Evolutionary conservation across 257 asterid genomes (phyloP).

Genomic region (Cruciata laevipes): DNA sequence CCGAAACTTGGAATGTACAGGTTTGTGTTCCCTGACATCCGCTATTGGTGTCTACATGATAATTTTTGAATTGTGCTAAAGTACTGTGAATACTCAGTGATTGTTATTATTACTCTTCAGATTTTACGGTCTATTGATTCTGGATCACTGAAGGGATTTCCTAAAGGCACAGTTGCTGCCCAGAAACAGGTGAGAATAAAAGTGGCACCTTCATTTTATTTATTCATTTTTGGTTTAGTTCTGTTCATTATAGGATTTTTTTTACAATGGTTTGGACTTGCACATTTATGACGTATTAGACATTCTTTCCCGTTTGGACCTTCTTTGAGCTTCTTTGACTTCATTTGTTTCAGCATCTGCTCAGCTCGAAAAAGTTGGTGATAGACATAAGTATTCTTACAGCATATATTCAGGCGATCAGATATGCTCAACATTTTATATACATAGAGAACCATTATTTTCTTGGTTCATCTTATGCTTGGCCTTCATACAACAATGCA

Average conservation of each 20-base stretch:
- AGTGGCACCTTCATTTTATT: neutral
- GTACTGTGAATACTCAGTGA: neutral
- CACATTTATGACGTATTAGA: neutral
- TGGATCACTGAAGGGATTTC: constrained; percentile 79
- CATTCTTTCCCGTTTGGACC: neutral
- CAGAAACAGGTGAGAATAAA: constrained; percentile 44
- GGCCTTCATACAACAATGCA: constrained; percentile 83
- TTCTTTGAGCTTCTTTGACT: constrained; percentile 2
- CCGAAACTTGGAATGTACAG: constrained; percentile 92
- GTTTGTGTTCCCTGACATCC: constrained; percentile 27
- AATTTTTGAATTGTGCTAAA: constrained; percentile 16
- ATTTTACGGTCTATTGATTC: constrained; percentile 93
- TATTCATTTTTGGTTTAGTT: neutral
- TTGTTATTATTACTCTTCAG: constrained; percentile 30
- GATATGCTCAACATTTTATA: constrained; percentile 87
- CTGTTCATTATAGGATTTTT: neutral
- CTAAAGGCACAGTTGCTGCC: constrained; percentile 49
- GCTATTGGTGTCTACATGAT: constrained; percentile 13
- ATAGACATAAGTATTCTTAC: constrained; percentile 80
- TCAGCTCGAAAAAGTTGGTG: constrained; percentile 60
- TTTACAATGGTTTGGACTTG: neutral
- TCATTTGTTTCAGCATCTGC: constrained; percentile 49
- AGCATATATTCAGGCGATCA: constrained; percentile 82
- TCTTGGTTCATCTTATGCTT: constrained; percentile 87
- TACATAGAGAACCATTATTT: constrained; percentile 88